A percentile compares a stretch with the other conserved stretches of the same genome.
These are phyloP conservation scores for Coemansia sp. DNA, from an alignment of 192 early-diverging fungal species.

Conservation along the genomic window DNA sequence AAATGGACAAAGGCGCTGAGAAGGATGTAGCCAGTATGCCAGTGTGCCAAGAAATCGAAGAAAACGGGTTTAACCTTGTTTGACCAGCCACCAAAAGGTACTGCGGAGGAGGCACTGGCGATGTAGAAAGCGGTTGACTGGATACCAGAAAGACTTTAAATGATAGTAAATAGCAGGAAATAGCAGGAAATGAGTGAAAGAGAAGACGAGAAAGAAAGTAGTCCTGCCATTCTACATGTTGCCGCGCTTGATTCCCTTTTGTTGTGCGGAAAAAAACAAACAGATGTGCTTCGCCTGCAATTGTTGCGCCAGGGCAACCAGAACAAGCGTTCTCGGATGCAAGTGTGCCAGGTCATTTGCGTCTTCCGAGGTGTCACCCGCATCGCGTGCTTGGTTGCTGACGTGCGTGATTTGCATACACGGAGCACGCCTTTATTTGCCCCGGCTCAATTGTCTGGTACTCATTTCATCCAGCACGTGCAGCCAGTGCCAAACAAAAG, in stretches of 20 bases:
- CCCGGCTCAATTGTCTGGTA: no score
- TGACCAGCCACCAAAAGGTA: no score
- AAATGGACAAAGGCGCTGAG: no score
- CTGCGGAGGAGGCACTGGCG: no score
- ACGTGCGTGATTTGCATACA: not conserved
- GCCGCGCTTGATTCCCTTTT: not conserved
- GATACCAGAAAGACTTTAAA: not conserved
- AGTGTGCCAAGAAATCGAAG: no score
- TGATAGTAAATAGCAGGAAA: not conserved
- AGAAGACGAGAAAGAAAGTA: not conserved
- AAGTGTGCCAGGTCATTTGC: not conserved
- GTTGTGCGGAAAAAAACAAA: not conserved
- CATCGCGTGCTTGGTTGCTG: not conserved
- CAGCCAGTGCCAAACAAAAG: not conserved
- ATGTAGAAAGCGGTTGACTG: no score
- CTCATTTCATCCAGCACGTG: no score
- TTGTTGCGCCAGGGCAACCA: no score
- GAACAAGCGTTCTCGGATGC: not conserved
- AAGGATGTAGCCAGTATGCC: no score
- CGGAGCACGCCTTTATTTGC: not conserved
- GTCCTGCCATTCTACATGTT: not conserved
- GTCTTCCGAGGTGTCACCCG: not conserved
- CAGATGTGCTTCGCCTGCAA: no score
- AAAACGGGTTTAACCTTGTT: no score
- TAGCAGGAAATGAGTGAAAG: no score